A percentile compares a stretch with the other conserved stretches of the same genome.
Conservation (phyloP, 495 filamentous ascomycete genomes). For the Trichoderma reesei region DNA sequence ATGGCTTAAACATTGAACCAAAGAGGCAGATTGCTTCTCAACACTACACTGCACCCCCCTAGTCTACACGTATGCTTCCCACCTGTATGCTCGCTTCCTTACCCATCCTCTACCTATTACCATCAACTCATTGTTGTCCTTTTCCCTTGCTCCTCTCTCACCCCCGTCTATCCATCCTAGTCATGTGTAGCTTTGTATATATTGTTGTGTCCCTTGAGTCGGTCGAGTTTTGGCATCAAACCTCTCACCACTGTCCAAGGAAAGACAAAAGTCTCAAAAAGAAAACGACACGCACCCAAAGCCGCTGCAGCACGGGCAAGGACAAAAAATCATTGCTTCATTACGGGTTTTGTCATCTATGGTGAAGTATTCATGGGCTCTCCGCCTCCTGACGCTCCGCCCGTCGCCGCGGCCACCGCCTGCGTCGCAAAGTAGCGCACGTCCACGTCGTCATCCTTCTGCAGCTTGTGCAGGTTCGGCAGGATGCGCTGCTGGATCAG, state of each 20-base stretch:
- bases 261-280: background rate
- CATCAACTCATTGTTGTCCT: background rate
- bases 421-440: slow-evolving; percentile 84
- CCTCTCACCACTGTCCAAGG: background rate
- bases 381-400: slow-evolving; percentile 24
- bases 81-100: background rate
- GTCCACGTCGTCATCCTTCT: slow-evolving; percentile 94
- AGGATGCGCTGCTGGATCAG: slow-evolving; percentile 81
- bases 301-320: background rate
- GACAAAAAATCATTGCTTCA: slow-evolving; percentile 17
- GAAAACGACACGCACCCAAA: background rate
- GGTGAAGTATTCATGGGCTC: slow-evolving; percentile 52
- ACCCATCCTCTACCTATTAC: background rate
- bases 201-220: background rate
- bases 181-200: too few species aligned
- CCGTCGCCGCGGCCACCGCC: slow-evolving; percentile 26
- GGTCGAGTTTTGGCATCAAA: background rate
- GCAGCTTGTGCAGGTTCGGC: slow-evolving; percentile 86
- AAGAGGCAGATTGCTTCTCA: background rate
- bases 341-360: slow-evolving; percentile 32
- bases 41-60: background rate
- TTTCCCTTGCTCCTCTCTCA: background rate
- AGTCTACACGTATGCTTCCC: background rate
- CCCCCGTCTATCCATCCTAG: background rate
- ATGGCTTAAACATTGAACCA: too few species aligned